Percentiles rank a stretch among this genome's conserved stretches.
Conservation (phyloP, 345 rosid species). For the Arabis alpina region DNA sequence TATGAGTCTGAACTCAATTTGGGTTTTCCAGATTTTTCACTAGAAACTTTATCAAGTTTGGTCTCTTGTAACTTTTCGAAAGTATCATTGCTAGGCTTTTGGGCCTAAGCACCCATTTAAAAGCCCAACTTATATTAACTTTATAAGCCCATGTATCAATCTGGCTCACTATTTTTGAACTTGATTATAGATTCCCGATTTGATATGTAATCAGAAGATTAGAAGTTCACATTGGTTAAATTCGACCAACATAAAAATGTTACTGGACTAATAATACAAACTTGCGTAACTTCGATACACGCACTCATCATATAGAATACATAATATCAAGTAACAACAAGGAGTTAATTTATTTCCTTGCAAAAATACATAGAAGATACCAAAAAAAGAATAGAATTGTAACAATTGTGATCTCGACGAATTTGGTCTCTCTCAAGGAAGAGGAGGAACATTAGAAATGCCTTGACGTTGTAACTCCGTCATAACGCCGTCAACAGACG, state of each 20-base stretch:
- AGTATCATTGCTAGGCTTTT: background rate
- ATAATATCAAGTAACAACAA: constrained; percentile 26
- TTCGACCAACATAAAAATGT: background rate
- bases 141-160: background rate
- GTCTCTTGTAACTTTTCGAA: constrained; percentile 13
- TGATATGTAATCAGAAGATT: too few species aligned
- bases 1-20: constrained; percentile 28
- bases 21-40: constrained; percentile 23
- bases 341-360: constrained; percentile 24
- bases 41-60: constrained; percentile 2
- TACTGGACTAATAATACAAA: background rate
- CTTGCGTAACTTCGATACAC: constrained; percentile 28
- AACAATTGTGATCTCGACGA: constrained; percentile 32
- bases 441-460: constrained; percentile 64
- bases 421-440: constrained; percentile 28
- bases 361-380: constrained; percentile 27
- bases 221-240: background rate
- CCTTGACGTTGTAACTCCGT: constrained; percentile 82
- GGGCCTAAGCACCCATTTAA: background rate
- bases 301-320: constrained; percentile 13
- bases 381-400: constrained; percentile 7
- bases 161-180: background rate
- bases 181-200: background rate
- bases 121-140: background rate
- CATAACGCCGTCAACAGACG: constrained; percentile 64